Percentiles rank a stretch among this genome's conserved stretches.
Conservation (phyloP, 2,329 filamentous ascomycete genomes). For the Alternaria sp. region DNA sequence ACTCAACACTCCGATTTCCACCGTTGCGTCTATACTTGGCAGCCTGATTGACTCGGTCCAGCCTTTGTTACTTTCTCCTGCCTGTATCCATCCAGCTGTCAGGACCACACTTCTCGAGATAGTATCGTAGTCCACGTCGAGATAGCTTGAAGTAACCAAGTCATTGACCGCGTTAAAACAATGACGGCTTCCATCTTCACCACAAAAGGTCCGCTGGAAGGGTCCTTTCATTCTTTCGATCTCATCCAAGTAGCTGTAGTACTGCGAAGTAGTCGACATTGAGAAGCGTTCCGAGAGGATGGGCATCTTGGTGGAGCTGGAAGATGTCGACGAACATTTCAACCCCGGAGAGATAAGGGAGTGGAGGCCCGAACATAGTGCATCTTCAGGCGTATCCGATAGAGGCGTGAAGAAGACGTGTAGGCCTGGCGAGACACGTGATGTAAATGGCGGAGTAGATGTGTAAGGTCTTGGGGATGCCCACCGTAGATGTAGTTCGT, state of each 20-base stretch:
- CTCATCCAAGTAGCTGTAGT: constrained; percentile 70
- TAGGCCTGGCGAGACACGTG: constrained; percentile 79
- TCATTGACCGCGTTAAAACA: constrained; percentile 62
- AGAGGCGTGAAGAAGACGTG: constrained; percentile 79
- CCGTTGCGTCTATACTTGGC: constrained; percentile 58
- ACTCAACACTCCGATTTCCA: constrained; percentile 83
- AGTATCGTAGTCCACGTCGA: constrained; percentile 82
- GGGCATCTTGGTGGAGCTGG: constrained; percentile 69
- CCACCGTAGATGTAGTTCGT: constrained; percentile 84
- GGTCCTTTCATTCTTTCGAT: constrained; percentile 65
- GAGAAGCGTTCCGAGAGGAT: constrained; percentile 67
- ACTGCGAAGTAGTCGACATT: constrained; percentile 71
- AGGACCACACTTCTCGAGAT: constrained; percentile 71
- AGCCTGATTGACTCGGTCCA: constrained; percentile 59
- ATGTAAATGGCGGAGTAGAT: constrained; percentile 73
- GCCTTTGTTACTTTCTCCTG: constrained; percentile 25
- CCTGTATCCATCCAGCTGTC: constrained; percentile 67
- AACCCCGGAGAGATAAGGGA: constrained; percentile 63
- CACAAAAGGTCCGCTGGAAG: constrained; percentile 63
- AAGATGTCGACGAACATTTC: constrained; percentile 63
- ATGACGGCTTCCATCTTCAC: constrained; percentile 17
- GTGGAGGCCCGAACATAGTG: constrained; percentile 67
- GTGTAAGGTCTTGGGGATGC: constrained; percentile 66
- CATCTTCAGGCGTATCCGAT: constrained; percentile 40
- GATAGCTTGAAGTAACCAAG: constrained; percentile 64